Evolutionary conservation across 441 rosid species (phyloP).

Genomic region (Metrosideros polymorpha): DNA sequence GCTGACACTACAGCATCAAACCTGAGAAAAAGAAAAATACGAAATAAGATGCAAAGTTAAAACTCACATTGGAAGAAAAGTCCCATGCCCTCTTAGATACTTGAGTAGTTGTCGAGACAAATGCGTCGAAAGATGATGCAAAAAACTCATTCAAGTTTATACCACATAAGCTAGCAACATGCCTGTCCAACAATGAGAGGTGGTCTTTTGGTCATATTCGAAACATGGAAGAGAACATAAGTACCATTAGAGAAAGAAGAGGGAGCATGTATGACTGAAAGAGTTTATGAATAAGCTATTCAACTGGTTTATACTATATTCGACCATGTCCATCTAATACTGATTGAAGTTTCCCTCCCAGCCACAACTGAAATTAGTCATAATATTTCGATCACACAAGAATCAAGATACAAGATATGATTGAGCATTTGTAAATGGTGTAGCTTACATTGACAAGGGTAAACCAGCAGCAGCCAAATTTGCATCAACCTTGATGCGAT

Average conservation of each 20-base stretch:
- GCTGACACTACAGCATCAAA: conserved; percentile 97
- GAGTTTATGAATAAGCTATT: neutral
- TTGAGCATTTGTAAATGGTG: neutral
- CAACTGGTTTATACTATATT: neutral
- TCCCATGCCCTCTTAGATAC: neutral
- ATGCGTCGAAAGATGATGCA: neutral
- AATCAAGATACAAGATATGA: neutral
- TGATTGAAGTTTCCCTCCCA: neutral
- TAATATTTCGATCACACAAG: neutral
- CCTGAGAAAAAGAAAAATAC: conserved; percentile 35
- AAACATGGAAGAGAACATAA: neutral
- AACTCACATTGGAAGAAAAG: neutral
- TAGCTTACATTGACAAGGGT: conserved; percentile 58
- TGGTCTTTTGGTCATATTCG: neutral
- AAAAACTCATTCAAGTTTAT: neutral
- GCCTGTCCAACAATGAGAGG: neutral
- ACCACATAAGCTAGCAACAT: neutral
- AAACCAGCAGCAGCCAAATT: conserved; percentile 89
- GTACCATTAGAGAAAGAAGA: neutral
- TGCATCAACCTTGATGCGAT: conserved; percentile 93
- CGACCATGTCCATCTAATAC: neutral
- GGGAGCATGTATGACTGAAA: neutral
- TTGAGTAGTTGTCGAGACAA: neutral
- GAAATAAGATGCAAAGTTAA: neutral
- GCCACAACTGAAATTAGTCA: neutral